phyloP scores from a whole-genome alignment of 345 rosid genomes.

The Cardamine chenopodiifolia region DNA sequence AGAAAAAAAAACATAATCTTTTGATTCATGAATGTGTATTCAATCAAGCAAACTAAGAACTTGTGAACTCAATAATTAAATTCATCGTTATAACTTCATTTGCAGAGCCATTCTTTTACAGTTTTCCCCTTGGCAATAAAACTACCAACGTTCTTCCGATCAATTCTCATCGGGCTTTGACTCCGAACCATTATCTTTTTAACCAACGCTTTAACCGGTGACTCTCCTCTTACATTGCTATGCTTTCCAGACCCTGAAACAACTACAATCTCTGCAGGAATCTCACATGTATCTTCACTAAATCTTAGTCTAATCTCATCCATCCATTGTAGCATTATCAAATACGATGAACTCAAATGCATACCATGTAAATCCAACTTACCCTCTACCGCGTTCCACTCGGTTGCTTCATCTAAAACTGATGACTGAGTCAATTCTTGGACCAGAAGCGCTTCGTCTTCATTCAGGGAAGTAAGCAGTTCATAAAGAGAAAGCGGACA shows the following conservation, averaged over 20 bases:
- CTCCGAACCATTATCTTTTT: constrained; percentile 57
- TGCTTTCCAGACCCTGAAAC: constrained; percentile 82
- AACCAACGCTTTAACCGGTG: constrained; percentile 65
- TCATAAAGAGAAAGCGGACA: constrained; percentile 55
- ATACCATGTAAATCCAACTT: constrained; percentile 90
- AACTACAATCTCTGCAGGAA: constrained; percentile 65
- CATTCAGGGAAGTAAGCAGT: constrained; percentile 48
- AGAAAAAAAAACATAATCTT: too few species aligned
- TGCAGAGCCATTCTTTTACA: constrained; percentile 59
- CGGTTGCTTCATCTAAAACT: constrained; percentile 57
- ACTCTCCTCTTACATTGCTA: constrained; percentile 69
- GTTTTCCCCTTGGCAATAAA: constrained; percentile 68
- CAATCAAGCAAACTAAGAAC: background rate
- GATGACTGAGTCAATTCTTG: constrained; percentile 52
- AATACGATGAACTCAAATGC: constrained; percentile 71
- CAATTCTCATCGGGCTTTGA: constrained; percentile 67
- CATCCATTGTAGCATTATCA: constrained; percentile 75
- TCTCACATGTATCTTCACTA: constrained; percentile 30
- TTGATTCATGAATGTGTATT: constrained; percentile 3
- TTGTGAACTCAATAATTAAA: background rate
- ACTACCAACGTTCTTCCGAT: constrained; percentile 72
- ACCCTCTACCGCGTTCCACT: constrained; percentile 55
- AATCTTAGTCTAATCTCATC: constrained; percentile 59
- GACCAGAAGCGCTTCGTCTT: constrained; percentile 58
- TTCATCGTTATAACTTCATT: constrained; percentile 14